Evolutionary conservation across 1,284 basidiomycete genomes (phyloP), one percentile per base, ranked within the genome.

Genomic region (Puccinia horiana): DNA sequence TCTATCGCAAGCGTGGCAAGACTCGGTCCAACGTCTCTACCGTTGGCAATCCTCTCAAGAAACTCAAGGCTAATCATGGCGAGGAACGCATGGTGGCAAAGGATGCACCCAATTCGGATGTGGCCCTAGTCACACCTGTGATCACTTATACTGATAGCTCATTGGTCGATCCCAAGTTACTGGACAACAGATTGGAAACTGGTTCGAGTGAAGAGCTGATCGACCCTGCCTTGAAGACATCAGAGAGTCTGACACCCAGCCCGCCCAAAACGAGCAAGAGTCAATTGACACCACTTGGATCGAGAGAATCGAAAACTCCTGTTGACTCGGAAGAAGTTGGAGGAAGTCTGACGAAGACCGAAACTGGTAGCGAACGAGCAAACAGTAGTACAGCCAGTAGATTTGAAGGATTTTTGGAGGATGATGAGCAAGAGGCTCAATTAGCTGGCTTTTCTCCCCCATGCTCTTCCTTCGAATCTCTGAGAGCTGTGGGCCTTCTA

Each of bases 1-100:
- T 81, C 18, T 81, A 81, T 61, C 79, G 79, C 5, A 73, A 37
- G 35, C 69, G 79, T 26, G 79, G 70, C 35, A 65, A 8, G 37
- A 26, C 49, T 23, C 61, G 63, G 0, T 14, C 42, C 4, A 6
- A 72, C 1, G 37, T n/a, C 44, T 29, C 67, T 44, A 1, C 14
- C 0, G 20, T 26, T 3, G 67, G 20, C 0, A 3, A 61, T 32
- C 0, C 42, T 18, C 42, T 12, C 61, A 52, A 54, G 49, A 54
- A 54, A n/a, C 49, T 52, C 61, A 29, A 47, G 16, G 18, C 63
- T 42, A 5, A 18, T 35, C 29, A 52, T 12, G 40, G 44, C 26
- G 77, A 61, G 29, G 18, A 70, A 23, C 20, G 23, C 4, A 1
- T 5, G 16, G 14, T 37, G 12, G n/a, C 26, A 37, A 52, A 32